These are phyloP conservation scores for Pterulicium gracile DNA, from an alignment of 1,284 basidiomycete genomes.

Conservation along the genomic window DNA sequence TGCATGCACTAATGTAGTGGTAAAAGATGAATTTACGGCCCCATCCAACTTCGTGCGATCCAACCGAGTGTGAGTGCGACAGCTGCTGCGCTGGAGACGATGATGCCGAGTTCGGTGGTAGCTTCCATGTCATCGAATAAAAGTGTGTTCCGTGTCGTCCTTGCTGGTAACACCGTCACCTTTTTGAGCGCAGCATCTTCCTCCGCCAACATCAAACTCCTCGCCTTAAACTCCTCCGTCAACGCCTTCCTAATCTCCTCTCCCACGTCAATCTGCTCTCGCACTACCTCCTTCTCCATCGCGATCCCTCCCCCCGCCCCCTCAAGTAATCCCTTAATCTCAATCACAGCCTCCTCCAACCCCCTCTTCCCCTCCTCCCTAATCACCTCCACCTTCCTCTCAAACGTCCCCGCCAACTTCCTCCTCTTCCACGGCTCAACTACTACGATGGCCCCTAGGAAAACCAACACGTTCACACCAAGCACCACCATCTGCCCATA, in stretches of 20 bases:
- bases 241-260: not conserved
- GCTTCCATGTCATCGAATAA: not conserved
- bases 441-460: constrained; percentile 76
- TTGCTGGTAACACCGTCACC: not conserved
- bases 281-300: constrained; percentile 1
- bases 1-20: no score
- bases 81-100: not conserved
- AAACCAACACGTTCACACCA: constrained; percentile 79
- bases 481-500: constrained; percentile 81
- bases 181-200: not conserved
- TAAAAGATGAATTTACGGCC: no score
- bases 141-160: not conserved
- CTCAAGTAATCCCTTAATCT: constrained; percentile 38
- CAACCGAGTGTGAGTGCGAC: not conserved
- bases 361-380: constrained; percentile 40
- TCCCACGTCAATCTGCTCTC: not conserved
- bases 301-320: constrained; percentile 13
- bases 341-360: constrained; percentile 34
- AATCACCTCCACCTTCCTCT: constrained; percentile 73
- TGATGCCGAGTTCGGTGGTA: constrained; percentile 2
- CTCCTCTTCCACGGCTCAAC: constrained; percentile 93
- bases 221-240: not conserved
- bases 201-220: not conserved
- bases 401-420: constrained; percentile 76
- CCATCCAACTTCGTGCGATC: not conserved